Conservation (phyloP, 225 moss, liverwort and hornwort species). For the Pseudoscleropodium purum region DNA sequence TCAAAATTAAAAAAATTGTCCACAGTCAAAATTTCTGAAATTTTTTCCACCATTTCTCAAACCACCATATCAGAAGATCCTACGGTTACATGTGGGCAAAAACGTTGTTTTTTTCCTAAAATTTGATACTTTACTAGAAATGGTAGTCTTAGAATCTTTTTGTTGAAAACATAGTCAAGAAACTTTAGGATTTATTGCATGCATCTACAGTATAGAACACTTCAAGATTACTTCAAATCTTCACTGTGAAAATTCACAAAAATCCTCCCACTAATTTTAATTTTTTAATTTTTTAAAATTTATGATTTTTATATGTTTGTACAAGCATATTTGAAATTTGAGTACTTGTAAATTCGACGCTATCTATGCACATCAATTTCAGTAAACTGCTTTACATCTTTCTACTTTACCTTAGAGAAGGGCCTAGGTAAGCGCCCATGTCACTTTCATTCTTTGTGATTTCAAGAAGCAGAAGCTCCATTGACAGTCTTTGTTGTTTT, state of each 20-base stretch:
- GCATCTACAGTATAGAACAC: rapidly evolving
- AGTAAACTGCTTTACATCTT: not conserved
- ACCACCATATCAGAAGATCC: too few relatives aligned
- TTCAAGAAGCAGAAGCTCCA: not conserved
- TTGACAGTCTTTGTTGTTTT: not conserved
- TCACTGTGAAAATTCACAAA: not conserved
- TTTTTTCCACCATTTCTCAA: too few relatives aligned
- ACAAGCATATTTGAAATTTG: not conserved
- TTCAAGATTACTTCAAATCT: not conserved
- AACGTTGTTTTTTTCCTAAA: too few relatives aligned
- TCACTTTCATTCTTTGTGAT: not conserved
- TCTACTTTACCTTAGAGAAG: not conserved
- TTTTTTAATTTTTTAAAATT: not conserved
- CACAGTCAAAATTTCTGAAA: too few relatives aligned
- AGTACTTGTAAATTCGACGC: too few relatives aligned
- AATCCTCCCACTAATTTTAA: not conserved
- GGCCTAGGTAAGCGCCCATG: not conserved
- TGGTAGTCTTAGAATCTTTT: too few relatives aligned
- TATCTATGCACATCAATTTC: not conserved
- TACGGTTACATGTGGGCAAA: too few relatives aligned
- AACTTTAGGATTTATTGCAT: too few relatives aligned
- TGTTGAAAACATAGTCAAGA: too few relatives aligned
- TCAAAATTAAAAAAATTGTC: too few relatives aligned
- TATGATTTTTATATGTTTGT: not conserved
- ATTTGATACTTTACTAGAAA: too few relatives aligned